Conservation (phyloP, 495 filamentous ascomycete genomes). For the Penicillium bialowiezense region DNA sequence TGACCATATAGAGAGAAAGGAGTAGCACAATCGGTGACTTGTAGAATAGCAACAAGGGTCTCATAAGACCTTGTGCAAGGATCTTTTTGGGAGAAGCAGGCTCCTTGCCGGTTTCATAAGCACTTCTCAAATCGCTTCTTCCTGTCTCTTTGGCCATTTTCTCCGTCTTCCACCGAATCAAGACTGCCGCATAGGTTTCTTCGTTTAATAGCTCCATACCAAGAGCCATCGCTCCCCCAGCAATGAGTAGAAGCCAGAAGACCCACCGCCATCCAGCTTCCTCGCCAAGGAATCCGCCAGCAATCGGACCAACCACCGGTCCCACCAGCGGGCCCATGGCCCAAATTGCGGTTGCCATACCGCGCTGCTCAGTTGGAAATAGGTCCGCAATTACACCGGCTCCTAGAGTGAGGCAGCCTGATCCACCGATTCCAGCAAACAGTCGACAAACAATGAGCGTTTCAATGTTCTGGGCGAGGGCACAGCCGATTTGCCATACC, state of each 20-base stretch:
- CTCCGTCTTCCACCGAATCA: slow-evolving; percentile 50
- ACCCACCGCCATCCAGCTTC: slow-evolving; percentile 54
- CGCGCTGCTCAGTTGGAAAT: slow-evolving; percentile 47
- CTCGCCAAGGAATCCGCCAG: slow-evolving; percentile 49
- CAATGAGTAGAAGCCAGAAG: slow-evolving; percentile 53
- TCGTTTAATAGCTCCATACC: slow-evolving; percentile 33
- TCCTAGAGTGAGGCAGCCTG: slow-evolving; percentile 49
- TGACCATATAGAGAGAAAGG: slow-evolving; percentile 53
- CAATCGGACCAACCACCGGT: slow-evolving; percentile 49
- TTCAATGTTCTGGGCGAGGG: slow-evolving; percentile 41
- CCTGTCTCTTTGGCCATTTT: slow-evolving; percentile 39
- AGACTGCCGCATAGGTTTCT: slow-evolving; percentile 53
- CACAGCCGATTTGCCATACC: slow-evolving; percentile 50
- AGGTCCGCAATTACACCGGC: slow-evolving; percentile 55
- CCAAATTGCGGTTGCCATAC: slow-evolving; percentile 33
- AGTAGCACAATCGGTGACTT: slow-evolving; percentile 51
- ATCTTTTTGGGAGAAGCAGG: slow-evolving; percentile 29
- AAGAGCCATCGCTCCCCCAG: slow-evolving; percentile 35
- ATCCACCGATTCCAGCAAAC: slow-evolving; percentile 48
- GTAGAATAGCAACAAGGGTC: slow-evolving; percentile 44
- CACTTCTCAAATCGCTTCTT: slow-evolving; percentile 22
- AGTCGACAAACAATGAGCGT: slow-evolving; percentile 52
- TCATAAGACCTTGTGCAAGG: slow-evolving; percentile 37
- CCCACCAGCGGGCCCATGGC: slow-evolving; percentile 38
- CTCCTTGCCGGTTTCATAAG: slow-evolving; percentile 14